phyloP scores from a whole-genome alignment of 2,329 filamentous ascomycete species.

The Fusarium algeriense region DNA sequence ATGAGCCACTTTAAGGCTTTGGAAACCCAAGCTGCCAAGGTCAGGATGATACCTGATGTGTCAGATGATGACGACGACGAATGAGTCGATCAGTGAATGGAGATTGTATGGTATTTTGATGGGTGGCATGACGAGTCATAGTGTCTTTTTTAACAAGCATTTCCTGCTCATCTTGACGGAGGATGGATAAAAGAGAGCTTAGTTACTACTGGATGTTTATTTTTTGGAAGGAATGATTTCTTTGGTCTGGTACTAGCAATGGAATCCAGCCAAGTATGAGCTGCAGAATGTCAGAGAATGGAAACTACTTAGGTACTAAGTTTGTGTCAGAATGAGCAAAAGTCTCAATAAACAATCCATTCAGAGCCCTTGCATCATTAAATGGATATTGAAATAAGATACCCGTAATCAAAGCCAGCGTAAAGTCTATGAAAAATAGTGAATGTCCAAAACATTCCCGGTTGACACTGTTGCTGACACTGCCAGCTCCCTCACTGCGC shows the following conservation, averaged over 20 bases:
- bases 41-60: conserved; percentile 2
- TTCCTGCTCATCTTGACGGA: background rate
- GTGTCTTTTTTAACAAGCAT: conserved; percentile 1
- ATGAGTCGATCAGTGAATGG: background rate
- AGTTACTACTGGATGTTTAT: background rate
- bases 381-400: background rate
- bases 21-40: conserved; percentile 12
- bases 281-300: background rate
- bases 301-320: background rate
- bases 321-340: background rate
- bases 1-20: conserved; percentile 7
- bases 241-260: background rate
- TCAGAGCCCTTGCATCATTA: background rate
- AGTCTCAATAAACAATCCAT: background rate
- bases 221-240: background rate
- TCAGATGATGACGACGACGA: conserved; percentile 2
- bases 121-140: background rate
- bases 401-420: background rate
- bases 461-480: background rate
- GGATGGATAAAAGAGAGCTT: background rate
- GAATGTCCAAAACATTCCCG: background rate
- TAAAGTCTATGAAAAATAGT: background rate
- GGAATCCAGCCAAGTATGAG: background rate
- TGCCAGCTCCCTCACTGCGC: background rate
- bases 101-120: background rate